Percentiles rank a stretch among this genome's conserved stretches.
These are phyloP conservation scores for Volutella citrinella DNA, from an alignment of 2,329 filamentous ascomycete species.

Conservation along the genomic window DNA sequence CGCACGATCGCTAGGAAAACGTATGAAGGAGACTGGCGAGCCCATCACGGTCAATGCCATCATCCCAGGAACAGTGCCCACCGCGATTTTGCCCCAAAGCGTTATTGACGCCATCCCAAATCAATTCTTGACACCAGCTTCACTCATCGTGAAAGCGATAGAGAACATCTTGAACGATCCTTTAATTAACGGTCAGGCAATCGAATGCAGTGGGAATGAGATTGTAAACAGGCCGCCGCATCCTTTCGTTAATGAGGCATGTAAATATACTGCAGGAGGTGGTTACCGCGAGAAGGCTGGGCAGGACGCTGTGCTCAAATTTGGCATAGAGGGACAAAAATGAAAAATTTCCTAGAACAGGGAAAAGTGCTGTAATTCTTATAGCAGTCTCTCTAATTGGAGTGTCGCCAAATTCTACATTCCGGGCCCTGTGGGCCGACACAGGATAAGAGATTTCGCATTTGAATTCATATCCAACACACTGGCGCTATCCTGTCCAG, in stretches of 20 bases:
- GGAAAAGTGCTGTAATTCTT: not conserved
- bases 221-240: conserved; percentile 1
- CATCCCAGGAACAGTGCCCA: not conserved
- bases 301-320: conserved; percentile 1
- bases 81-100: not conserved
- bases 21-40: not conserved
- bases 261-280: not conserved
- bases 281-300: not conserved
- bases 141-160: conserved; percentile 1
- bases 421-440: not conserved
- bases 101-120: not conserved
- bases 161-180: not conserved
- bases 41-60: not conserved
- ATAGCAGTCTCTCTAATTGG: not conserved
- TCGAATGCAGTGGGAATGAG: not conserved
- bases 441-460: not conserved
- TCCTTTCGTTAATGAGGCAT: conserved; percentile 1
- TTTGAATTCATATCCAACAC: conserved; percentile 1
- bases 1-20: not conserved
- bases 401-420: not conserved
- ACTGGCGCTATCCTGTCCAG: no score
- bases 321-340: not conserved
- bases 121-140: conserved; percentile 1
- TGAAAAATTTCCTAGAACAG: not conserved
- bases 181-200: not conserved